Conservation (phyloP, 805 yeast species). For the Lachancea waltii region DNA sequence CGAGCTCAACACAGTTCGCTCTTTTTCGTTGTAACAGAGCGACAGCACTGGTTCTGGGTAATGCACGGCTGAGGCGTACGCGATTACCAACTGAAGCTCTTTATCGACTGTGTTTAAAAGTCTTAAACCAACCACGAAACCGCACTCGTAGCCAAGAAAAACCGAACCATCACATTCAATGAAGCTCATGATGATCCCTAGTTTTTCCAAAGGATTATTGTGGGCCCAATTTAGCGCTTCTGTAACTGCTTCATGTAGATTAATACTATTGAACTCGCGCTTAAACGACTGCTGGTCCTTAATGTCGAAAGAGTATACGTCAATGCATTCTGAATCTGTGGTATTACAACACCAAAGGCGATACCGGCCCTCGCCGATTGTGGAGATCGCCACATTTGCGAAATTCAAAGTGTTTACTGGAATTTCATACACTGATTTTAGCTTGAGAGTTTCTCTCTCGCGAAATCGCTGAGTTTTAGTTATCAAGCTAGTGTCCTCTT, state of each 20-base stretch:
- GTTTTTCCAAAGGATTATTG: constrained; percentile 16
- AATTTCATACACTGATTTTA: constrained; percentile 17
- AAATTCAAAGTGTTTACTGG: constrained; percentile 32
- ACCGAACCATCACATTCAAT: constrained; percentile 11
- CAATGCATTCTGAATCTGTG: constrained; percentile 25
- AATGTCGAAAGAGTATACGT: constrained; percentile 22
- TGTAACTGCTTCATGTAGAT: constrained; percentile 14
- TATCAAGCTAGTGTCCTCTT: constrained; percentile 1
- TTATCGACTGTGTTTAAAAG: neutral
- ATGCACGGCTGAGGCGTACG: constrained; percentile 22
- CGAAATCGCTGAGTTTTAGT: neutral
- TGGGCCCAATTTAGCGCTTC: constrained; percentile 7
- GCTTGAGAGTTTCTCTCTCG: neutral
- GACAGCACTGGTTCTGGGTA: constrained; percentile 28
- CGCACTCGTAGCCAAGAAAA: constrained; percentile 28
- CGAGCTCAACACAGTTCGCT: constrained; percentile 15
- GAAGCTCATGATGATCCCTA: constrained; percentile 30
- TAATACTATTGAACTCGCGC: constrained; percentile 18
- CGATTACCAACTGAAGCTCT: constrained; percentile 10
- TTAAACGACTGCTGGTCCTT: constrained; percentile 18
- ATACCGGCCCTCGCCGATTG: constrained; percentile 6
- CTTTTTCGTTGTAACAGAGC: constrained; percentile 8
- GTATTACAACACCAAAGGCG: constrained; percentile 29
- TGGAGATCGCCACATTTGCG: constrained; percentile 22
- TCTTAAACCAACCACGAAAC: constrained; percentile 25